Base-by-base conservation (phyloP, 2,329 filamentous ascomycete genomes). In the Epichloe hybrida region DNA sequence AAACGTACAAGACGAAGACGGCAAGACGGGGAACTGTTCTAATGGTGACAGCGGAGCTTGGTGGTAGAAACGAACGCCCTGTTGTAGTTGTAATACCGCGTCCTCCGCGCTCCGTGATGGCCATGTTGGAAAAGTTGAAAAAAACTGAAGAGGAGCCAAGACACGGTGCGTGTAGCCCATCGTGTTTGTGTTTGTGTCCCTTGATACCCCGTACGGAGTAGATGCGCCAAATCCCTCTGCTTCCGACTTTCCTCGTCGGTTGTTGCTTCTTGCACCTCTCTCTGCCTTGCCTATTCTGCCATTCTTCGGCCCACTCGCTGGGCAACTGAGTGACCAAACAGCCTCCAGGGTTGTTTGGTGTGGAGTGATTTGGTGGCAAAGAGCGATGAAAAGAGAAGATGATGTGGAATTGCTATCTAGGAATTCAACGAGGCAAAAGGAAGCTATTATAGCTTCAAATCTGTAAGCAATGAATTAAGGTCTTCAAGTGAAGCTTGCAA, bases 1-100 rank as follows among this genome's bases (percentile, higher is more conserved):
- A 46, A 23, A 39, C 38, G 27, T 20, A 7, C 5, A 42, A 9
- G 27, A 31, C n/a, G n/a, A n/a, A n/a, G n/a, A n/a, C n/a, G n/a
- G n/a, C 8, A 17, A 17, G 17, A 17, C 17, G 5, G 11, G 31
- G 46, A 15, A 39, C 2, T n/a, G 17, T 21, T 6, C 15, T 21
- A n/a, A 17, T 46, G n/a, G 6, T 50, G 48, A 46, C 35, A 46
- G 36, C 49, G 52, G 52, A 53, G 40, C 27, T 49, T 31, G 17
- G n/a, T 48, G 49, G 52, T 20, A 36, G 5, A 34, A n/a, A 21
- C 31, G 35, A 31, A 37, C 11, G 17, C 15, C 8, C 6, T 34
- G 12, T 38, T 21, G 48, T 40, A n/a, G n/a, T n/a, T n/a, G n/a
- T n/a, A n/a, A n/a, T n/a, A 36, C 48, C 27, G 5, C 31, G 31